These are phyloP conservation scores for Santalum album DNA, from an alignment of 164 flowering plant genomes.

Conservation along the genomic window DNA sequence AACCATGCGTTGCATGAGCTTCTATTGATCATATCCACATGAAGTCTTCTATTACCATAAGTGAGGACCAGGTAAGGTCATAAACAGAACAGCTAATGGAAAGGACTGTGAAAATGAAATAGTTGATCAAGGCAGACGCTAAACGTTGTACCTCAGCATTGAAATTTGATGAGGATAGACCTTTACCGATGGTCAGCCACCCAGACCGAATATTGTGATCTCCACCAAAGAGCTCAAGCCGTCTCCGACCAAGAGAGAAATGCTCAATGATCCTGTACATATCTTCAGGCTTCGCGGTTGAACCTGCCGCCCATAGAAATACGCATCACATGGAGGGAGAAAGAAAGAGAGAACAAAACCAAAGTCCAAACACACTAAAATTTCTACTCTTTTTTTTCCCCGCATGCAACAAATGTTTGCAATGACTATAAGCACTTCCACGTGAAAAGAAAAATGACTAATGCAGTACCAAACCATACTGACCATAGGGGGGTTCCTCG, in stretches of 20 bases:
- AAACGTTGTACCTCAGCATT: slow-evolving; percentile 66
- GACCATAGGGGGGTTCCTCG: slow-evolving; percentile 97
- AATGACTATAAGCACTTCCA: too few relatives aligned
- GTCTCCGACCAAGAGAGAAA: slow-evolving; percentile 89
- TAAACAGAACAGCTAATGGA: background rate
- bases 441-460: too few relatives aligned
- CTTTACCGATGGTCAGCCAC: slow-evolving; percentile 95
- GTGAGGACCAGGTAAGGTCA: background rate
- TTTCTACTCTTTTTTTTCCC: too few relatives aligned
- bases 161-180: slow-evolving; percentile 83
- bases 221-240: slow-evolving; percentile 96
- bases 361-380: too few relatives aligned
- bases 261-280: slow-evolving; percentile 93
- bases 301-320: slow-evolving; percentile 42
- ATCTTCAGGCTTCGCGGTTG: slow-evolving; percentile 94
- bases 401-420: too few relatives aligned
- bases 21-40: background rate
- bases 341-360: too few relatives aligned
- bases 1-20: too few relatives aligned
- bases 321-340: background rate
- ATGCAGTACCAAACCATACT: too few relatives aligned
- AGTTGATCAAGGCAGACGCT: too few relatives aligned
- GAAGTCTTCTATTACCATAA: background rate
- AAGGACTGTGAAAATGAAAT: background rate
- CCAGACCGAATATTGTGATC: slow-evolving; percentile 97